Evolutionary conservation across 75 land plant species (phyloP), one percentile per base, ranked within the genome.

Genomic region (Pinus tabuliformis): DNA sequence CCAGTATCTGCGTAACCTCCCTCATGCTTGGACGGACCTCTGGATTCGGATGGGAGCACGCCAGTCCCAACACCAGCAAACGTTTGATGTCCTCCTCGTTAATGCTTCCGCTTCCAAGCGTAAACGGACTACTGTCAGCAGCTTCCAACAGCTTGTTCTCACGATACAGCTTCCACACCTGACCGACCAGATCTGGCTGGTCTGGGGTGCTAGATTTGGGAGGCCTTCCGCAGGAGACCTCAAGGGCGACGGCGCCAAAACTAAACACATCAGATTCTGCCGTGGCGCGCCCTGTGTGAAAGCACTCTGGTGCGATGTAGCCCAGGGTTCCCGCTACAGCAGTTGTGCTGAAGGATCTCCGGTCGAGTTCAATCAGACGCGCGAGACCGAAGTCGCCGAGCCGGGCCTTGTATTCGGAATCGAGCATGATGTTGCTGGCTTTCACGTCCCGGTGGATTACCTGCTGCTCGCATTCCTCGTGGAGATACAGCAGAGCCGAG

Each of bases 111-210:
- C 49, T 42, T 1, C n/a, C 42, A 14, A 88, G 59, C 76, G 73
- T 80, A 36, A n/a, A 20, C 49, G 6, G 6, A 6, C 49, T 6
- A 42, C 49, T 42, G 62, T 92, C 95, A 5, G 81, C 88, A 1
- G 86, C 92, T 18, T 77, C 82, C 56, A 64, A 1, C 6, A 92
- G 33, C 54, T 33, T 78, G 16, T 81, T 82, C 3, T 74, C 81
- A 12, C 54, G 73, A 21, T 80, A 78, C 33, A 79, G 26, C 18
- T 78, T 75, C 86, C 94, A 82, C 70, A 89, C 90, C 88, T 86
- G 79, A 60, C 91, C 93, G 12, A 93, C 81, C 80, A 91, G 60
- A 63, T 87, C 78, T 18, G 65, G 20, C n/a, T 92, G 78, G 3
- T 33, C 91, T 37, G 83, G 87, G 12, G 9, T 24, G 63, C 3